Percentiles rank a stretch among this genome's conserved stretches.
Conservation (phyloP, 1,139 yeast genomes). For the Kazachstania sp. region DNA sequence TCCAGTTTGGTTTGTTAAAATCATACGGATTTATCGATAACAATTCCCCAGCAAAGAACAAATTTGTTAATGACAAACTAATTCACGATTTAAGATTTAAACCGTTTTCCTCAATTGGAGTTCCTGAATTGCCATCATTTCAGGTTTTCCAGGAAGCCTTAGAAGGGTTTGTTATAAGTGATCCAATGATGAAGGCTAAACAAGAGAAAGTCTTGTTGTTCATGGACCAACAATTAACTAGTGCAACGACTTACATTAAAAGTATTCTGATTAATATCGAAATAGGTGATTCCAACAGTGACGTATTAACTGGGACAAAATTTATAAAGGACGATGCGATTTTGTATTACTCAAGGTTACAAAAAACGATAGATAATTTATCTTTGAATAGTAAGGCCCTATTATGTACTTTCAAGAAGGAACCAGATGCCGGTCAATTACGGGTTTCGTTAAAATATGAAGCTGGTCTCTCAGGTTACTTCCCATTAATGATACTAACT, state of each 20-base stretch:
- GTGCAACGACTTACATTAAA: slow-evolving; percentile 15
- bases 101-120: slow-evolving; percentile 75
- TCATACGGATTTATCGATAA: slow-evolving; percentile 32
- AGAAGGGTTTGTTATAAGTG: slow-evolving; percentile 17
- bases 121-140: slow-evolving; percentile 56
- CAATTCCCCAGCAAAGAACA: slow-evolving; percentile 34
- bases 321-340: slow-evolving; percentile 25
- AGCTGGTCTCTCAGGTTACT: slow-evolving; percentile 16
- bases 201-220: slow-evolving; percentile 13
- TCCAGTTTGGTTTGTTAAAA: slow-evolving; percentile 36
- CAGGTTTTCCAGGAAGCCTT: slow-evolving; percentile 21
- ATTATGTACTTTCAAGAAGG: not conserved
- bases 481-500: slow-evolving; percentile 14
- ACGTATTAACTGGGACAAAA: slow-evolving; percentile 22
- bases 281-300: slow-evolving; percentile 15
- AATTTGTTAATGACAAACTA: slow-evolving; percentile 39
- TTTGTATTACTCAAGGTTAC: slow-evolving; percentile 23
- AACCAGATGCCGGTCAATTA: slow-evolving; percentile 1
- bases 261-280: slow-evolving; percentile 18
- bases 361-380: slow-evolving; percentile 12
- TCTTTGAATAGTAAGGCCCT: slow-evolving; percentile 10
- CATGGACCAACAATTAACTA: slow-evolving; percentile 15
- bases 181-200: slow-evolving; percentile 14
- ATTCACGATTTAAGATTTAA: slow-evolving; percentile 68
- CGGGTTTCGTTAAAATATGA: slow-evolving; percentile 10